Percentiles rank a stretch among this genome's conserved stretches.
Evolutionary conservation across 2,329 filamentous ascomycete genomes (phyloP).

Genomic region (Microcyclosporella mali): DNA sequence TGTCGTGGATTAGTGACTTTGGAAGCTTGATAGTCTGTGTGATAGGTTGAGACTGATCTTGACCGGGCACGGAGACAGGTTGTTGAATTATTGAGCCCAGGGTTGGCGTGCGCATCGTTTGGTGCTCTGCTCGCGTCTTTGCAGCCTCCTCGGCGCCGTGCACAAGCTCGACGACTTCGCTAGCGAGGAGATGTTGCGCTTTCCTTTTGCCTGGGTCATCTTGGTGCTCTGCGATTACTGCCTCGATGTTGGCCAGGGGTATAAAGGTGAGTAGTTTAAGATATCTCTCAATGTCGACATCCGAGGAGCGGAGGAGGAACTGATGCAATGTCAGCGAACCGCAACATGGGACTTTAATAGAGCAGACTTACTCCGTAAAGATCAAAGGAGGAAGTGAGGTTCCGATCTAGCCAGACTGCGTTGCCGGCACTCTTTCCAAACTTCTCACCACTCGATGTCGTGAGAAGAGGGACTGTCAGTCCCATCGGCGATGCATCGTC

Average conservation of each 20-base stretch:
- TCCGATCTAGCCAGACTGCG: constrained; percentile 82
- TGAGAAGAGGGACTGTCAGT: constrained; percentile 85
- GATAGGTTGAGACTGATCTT: background rate
- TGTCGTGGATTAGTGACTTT: constrained; percentile 22
- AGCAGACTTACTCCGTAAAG: constrained; percentile 59
- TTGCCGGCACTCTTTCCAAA: constrained; percentile 95
- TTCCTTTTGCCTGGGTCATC: constrained; percentile 62
- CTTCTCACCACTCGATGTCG: constrained; percentile 77
- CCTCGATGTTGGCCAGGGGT: constrained; percentile 60
- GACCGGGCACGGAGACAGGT: background rate
- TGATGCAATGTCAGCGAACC: constrained; percentile 35
- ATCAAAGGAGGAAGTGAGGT: constrained; percentile 75
- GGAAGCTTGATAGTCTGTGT: constrained; percentile 25
- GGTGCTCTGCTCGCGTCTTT: constrained; percentile 54
- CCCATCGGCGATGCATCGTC: constrained; percentile 58
- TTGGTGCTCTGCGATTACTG: constrained; percentile 62
- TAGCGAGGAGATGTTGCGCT: constrained; percentile 78
- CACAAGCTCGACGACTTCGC: constrained; percentile 72
- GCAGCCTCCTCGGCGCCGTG: constrained; percentile 64
- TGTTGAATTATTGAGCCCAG: constrained; percentile 15
- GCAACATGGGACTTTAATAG: too few species aligned
- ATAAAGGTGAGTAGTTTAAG: constrained; percentile 89
- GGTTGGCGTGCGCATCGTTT: constrained; percentile 35
- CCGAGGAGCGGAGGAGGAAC: constrained; percentile 78
- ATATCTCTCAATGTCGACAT: constrained; percentile 73